These are phyloP conservation scores for Fusarium aywerte DNA, from an alignment of 2,329 filamentous ascomycete genomes.

Conservation along the genomic window DNA sequence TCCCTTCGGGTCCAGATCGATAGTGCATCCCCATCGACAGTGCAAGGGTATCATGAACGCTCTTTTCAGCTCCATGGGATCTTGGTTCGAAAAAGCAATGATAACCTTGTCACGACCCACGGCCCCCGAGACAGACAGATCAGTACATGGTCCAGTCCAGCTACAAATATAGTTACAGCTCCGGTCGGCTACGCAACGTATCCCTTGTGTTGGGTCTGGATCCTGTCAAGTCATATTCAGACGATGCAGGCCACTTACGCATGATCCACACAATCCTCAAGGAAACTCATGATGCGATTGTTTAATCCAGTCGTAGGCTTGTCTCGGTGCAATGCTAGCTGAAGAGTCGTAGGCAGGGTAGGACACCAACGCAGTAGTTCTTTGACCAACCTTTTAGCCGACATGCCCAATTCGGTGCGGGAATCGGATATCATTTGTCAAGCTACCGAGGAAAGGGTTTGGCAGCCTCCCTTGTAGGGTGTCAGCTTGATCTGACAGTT, in stretches of 20 bases:
- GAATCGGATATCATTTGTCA: slow-evolving; percentile 23
- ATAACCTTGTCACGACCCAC: slow-evolving; percentile 19
- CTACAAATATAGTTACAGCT: not conserved
- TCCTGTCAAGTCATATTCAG: not conserved
- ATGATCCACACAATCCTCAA: slow-evolving; percentile 4
- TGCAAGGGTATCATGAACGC: slow-evolving; percentile 12
- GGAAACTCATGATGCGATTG: not conserved
- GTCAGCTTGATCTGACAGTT: not conserved
- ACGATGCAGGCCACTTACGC: not conserved
- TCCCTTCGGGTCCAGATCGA: slow-evolving; percentile 32
- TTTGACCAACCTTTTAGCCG: slow-evolving; percentile 9
- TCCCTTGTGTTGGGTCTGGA: not conserved
- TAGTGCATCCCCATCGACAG: slow-evolving; percentile 18
- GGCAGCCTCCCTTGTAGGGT: slow-evolving; percentile 32
- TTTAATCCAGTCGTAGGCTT: not conserved
- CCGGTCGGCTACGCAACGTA: not conserved
- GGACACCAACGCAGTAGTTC: slow-evolving; percentile 4
- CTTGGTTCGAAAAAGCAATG: slow-evolving; percentile 25
- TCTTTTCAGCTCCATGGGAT: slow-evolving; percentile 36
- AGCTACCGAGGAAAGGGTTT: slow-evolving; percentile 20
- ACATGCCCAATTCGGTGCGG: slow-evolving; percentile 14
- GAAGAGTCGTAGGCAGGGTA: slow-evolving; percentile 4
- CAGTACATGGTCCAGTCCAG: not conserved
- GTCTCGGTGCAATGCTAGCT: slow-evolving; percentile 1
- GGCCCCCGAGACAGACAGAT: slow-evolving; percentile 13